These are phyloP conservation scores for Tulasnella sp. DNA, from an alignment of 768 basidiomycete species.

Conservation along the genomic window DNA sequence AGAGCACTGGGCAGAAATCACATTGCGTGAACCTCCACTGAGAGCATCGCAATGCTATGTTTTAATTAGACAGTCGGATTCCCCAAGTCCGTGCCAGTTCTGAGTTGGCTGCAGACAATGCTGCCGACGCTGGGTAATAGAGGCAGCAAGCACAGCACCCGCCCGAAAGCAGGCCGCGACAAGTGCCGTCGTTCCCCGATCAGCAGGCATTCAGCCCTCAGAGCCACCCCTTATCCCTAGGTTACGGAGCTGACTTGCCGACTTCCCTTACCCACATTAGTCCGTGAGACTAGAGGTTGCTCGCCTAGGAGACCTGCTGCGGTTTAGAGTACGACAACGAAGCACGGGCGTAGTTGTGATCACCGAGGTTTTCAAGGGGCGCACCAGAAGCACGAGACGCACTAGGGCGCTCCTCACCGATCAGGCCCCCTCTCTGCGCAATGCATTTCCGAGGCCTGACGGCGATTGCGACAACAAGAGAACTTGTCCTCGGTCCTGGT, in stretches of 20 bases:
- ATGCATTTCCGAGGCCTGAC: slow-evolving; percentile 68
- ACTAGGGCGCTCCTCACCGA: slow-evolving; percentile 67
- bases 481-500: slow-evolving; percentile 73
- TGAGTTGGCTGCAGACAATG: slow-evolving; percentile 65
- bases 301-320: slow-evolving; percentile 79
- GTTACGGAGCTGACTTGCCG: slow-evolving; percentile 78
- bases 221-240: slow-evolving; percentile 77
- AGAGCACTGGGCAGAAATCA: slow-evolving; percentile 81
- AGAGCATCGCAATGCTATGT: slow-evolving; percentile 76
- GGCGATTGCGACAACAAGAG: slow-evolving; percentile 73
- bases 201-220: slow-evolving; percentile 73
- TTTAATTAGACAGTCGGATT: slow-evolving; percentile 83
- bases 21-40: slow-evolving; percentile 76
- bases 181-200: slow-evolving; percentile 68
- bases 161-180: slow-evolving; percentile 47
- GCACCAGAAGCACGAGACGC: slow-evolving; percentile 70
- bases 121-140: slow-evolving; percentile 51
- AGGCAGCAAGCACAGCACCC: slow-evolving; percentile 51
- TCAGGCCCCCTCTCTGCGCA: slow-evolving; percentile 71
- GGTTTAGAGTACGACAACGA: slow-evolving; percentile 68
- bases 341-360: slow-evolving; percentile 63
- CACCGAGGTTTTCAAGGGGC: slow-evolving; percentile 80
- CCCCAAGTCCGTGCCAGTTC: slow-evolving; percentile 78
- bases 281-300: slow-evolving; percentile 75
- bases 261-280: slow-evolving; percentile 79